Evolutionary conservation across 768 basidiomycete genomes (phyloP).

Genomic region (Bullera alba): DNA sequence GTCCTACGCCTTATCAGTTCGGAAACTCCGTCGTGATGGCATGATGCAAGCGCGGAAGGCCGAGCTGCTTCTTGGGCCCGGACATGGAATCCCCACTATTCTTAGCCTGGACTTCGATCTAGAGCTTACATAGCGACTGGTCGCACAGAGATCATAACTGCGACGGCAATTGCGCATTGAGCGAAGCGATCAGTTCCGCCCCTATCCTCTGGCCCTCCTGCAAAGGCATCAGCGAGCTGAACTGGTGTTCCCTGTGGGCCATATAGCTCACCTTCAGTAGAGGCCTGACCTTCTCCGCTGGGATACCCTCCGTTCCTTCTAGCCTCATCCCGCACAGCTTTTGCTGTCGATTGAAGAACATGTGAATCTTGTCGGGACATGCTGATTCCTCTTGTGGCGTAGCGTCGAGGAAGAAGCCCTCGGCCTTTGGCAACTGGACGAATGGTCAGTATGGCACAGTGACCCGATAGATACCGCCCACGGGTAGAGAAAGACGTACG

Average conservation of each 20-base stretch:
- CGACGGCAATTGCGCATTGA: slow-evolving; percentile 12
- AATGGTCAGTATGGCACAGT: background rate
- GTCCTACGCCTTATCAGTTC: too few relatives aligned
- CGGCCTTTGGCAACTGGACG: slow-evolving; percentile 28
- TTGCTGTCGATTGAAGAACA: slow-evolving; percentile 26
- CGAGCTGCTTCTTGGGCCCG: too few relatives aligned
- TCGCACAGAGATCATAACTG: too few relatives aligned
- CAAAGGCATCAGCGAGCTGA: background rate
- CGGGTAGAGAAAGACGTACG: slow-evolving; percentile 19
- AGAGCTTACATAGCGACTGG: too few relatives aligned
- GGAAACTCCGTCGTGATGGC: too few relatives aligned
- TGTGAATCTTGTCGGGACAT: slow-evolving; percentile 39
- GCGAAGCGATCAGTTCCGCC: slow-evolving; percentile 3
- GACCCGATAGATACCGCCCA: too few relatives aligned
- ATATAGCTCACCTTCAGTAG: slow-evolving; percentile 21
- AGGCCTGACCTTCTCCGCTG: slow-evolving; percentile 20
- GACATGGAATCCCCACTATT: too few relatives aligned
- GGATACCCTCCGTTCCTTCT: slow-evolving; percentile 38
- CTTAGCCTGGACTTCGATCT: too few relatives aligned
- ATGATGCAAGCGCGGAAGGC: too few relatives aligned
- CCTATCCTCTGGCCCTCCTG: slow-evolving; percentile 18
- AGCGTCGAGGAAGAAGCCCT: slow-evolving; percentile 38
- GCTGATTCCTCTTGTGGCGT: slow-evolving; percentile 40
- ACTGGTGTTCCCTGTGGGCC: background rate
- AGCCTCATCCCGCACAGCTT: slow-evolving; percentile 39